Evolutionary conservation across 164 flowering plant species (phyloP), one percentile per base, ranked within the genome.

Genomic region (Aristolochia fimbriata): DNA sequence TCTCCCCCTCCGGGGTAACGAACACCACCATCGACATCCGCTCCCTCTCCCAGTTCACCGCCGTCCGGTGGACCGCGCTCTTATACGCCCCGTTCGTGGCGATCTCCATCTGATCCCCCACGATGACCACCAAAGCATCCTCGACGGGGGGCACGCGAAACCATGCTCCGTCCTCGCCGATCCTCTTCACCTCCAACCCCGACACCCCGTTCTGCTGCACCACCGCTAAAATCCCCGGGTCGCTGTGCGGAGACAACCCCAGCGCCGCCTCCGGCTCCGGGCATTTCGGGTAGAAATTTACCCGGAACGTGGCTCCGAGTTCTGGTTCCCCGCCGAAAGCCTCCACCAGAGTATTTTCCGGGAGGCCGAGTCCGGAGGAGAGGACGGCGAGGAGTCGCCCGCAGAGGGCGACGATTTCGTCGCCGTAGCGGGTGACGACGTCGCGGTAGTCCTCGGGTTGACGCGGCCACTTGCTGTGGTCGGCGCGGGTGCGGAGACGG

Each of bases 91-190:
- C 93, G 59, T 88, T 88, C 77, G 83, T 86, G 33, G 20, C 52
- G 20, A 88, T 96, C 98, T 88, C 92, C 56, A 91, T 73, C 68
- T 91, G 98, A 66, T 91, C 98, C 0, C 89, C 95, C 15, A 91
- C 81, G 62, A 87, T 87, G 68, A 91, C 79, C 19, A 91, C 84
- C 56, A 91, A 74, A 8, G 95, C 90, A 61, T 88, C 79, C 0
- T 68, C 76, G 52, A 74, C 82, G 12, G 96, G 91, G 49, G 81
- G 79, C 0, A 88, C 91, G 0, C 92, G 83, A 65, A 83, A 71
- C 96, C 98, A 91, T 1, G 61, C 58, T 15, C 67, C 78, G 14
- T 65, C 77, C n/a, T n/a, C n/a, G n/a, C n/a, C n/a, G n/a, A n/a
- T n/a, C 30, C 30, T 27, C 30, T 81, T 75, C 46, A 91, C 87